Evolutionary conservation across 257 asterid species (phyloP), one percentile per base, ranked within the genome.

Genomic region (Primulina huaijiensis): DNA sequence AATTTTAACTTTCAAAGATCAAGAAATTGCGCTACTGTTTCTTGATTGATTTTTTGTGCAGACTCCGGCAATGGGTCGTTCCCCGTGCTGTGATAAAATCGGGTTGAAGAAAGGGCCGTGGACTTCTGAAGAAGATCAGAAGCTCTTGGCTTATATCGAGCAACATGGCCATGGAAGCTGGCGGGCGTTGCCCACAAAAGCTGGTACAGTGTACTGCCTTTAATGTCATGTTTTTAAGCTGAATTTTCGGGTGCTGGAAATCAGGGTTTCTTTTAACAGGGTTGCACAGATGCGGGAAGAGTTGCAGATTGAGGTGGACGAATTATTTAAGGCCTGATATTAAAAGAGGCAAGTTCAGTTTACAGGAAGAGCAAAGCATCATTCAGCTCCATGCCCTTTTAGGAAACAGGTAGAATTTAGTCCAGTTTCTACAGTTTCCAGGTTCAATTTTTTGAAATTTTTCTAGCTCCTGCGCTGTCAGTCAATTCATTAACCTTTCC

Each of bases 131-230:
- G 98, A 92, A 77, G 98, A 92, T 68, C 88, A 87, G 74, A 92
- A 92, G 30, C 96, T 92, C 64, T 75, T 92, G 65, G 94, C 95
- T 62, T 88, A 88, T 70, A 86, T 92, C 3, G 90, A 92, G 72
- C 94, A 88, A 76, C 92, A 92, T 19, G 98, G 98, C 16, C 98
- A 88, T 66, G 98, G 98, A 7, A 88, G 98, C 85, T 92, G 98
- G 98, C 89, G 98, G 17, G 96, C 95, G 60, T 81, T 92, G 70
- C 98, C 98, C 40, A 43, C 87, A 4, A 86, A 88, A 89, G 95
- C 98, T 50, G 98, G 98, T 92, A 19, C 19, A 55, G 0, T 27
- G 20, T 10, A 17, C 9, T 34, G 20, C 6, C 6, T 16, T 50
- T 4, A 33, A 27, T 27, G 30, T 27, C 30, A 27, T 27, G 30